These are phyloP conservation scores for Nannochloris sp. DNA, from an alignment of 139 green algal species.

Conservation along the genomic window DNA sequence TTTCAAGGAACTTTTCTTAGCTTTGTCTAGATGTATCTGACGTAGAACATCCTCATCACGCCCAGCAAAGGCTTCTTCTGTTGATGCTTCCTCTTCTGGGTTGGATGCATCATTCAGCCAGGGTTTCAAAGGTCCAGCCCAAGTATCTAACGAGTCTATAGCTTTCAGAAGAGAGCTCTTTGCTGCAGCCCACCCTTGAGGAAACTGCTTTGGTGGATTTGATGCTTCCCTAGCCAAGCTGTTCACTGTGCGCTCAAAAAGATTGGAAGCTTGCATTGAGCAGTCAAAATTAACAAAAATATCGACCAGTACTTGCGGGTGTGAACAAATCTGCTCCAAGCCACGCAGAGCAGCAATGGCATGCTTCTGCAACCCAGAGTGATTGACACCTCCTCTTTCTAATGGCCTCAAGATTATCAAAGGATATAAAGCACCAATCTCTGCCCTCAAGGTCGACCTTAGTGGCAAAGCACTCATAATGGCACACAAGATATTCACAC, in stretches of 20 bases:
- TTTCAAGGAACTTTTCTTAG: conserved; percentile 53
- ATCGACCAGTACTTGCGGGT: conserved; percentile 56
- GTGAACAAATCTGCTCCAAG: neutral
- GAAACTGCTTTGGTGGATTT: neutral
- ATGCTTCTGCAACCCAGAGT: neutral
- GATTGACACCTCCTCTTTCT: conserved; percentile 38
- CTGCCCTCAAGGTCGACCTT: conserved; percentile 50
- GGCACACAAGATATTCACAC: neutral
- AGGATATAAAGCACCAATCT: conserved; percentile 84
- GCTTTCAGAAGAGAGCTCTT: conserved; percentile 34
- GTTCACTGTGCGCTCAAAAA: conserved; percentile 67
- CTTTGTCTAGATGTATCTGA: conserved; percentile 59
- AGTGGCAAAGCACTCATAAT: conserved; percentile 26
- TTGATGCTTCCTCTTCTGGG: neutral
- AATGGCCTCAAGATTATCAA: conserved; percentile 75
- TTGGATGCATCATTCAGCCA: conserved; percentile 6
- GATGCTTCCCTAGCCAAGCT: neutral
- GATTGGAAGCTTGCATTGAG: conserved; percentile 63
- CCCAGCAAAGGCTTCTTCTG: neutral
- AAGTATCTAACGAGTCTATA: conserved; percentile 59
- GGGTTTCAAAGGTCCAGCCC: conserved; percentile 55
- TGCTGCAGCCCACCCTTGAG: conserved; percentile 2
- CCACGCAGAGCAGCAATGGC: neutral
- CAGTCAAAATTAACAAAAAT: conserved; percentile 96
- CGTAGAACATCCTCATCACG: conserved; percentile 41